phyloP scores from a whole-genome alignment of 1,139 yeast genomes.

The Protomyces arabidopsidicola region DNA sequence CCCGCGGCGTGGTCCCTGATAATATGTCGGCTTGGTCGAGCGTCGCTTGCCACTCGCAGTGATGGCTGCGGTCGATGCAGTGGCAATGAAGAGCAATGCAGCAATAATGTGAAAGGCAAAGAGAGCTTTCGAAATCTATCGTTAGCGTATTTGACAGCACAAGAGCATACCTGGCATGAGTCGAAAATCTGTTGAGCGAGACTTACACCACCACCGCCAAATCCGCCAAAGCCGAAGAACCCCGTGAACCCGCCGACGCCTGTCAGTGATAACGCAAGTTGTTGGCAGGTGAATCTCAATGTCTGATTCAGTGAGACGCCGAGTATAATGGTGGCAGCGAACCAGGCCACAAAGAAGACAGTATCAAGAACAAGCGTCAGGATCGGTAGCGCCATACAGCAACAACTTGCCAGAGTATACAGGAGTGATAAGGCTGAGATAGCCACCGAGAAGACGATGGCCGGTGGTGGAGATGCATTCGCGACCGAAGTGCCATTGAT shows the following conservation, averaged over 20 bases:
- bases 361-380: conserved; percentile 13
- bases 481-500: conserved; percentile 1
- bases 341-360: conserved; percentile 18
- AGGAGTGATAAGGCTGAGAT: conserved; percentile 8
- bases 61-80: conserved; percentile 11
- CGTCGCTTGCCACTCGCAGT: not conserved
- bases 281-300: conserved; percentile 10
- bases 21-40: not conserved
- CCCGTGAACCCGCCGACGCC: not conserved
- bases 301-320: conserved; percentile 21
- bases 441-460: conserved; percentile 18
- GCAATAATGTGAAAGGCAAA: conserved; percentile 20
- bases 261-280: conserved; percentile 5
- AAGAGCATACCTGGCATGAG: conserved; percentile 10
- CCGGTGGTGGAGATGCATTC: conserved; percentile 6
- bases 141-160: not conserved
- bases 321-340: conserved; percentile 19
- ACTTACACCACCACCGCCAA: not conserved
- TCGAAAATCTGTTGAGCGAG: conserved; percentile 21
- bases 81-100: conserved; percentile 1
- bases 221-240: not conserved
- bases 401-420: conserved; percentile 1
- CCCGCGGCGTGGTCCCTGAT: not conserved
- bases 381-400: conserved; percentile 11
- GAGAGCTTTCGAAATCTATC: conserved; percentile 7